A percentile compares a stretch with the other conserved stretches of the same genome.
These are phyloP conservation scores for Albifimbria verrucaria DNA, from an alignment of 2,329 filamentous ascomycete genomes.

Conservation along the genomic window DNA sequence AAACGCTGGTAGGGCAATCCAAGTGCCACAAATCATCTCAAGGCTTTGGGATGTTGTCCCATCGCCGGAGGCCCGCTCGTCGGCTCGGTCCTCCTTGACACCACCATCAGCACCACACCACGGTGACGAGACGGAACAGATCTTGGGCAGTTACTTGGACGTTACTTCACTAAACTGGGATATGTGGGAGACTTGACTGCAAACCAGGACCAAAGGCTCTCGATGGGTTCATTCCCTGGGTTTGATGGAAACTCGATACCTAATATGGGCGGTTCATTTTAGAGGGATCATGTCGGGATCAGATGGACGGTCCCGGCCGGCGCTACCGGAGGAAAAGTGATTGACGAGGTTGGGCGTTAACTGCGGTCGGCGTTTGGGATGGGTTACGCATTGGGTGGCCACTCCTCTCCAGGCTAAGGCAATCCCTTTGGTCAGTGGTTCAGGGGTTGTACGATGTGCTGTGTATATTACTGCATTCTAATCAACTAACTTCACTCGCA, in stretches of 20 bases:
- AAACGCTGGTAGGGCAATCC: conserved; percentile 32
- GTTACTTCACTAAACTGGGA: conserved; percentile 43
- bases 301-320: no score
- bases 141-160: conserved; percentile 42
- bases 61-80: conserved; percentile 31
- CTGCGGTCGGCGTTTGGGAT: no score
- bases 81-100: conserved; percentile 22
- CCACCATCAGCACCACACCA: conserved; percentile 24
- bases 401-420: no score
- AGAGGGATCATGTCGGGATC: not conserved
- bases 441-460: no score
- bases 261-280: conserved; percentile 12
- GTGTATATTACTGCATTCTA: no score
- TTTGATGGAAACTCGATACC: not conserved
- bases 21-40: conserved; percentile 43
- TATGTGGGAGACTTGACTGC: conserved; percentile 33
- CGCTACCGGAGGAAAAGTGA: not conserved
- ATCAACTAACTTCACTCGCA: no score
- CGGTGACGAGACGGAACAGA: conserved; percentile 36
- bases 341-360: no score
- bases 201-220: conserved; percentile 13
- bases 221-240: not conserved
- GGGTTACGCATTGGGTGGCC: no score
- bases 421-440: no score
- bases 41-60: conserved; percentile 42